These are phyloP conservation scores for Usnea hakonensis DNA, from an alignment of 495 filamentous ascomycete genomes.

Conservation along the genomic window DNA sequence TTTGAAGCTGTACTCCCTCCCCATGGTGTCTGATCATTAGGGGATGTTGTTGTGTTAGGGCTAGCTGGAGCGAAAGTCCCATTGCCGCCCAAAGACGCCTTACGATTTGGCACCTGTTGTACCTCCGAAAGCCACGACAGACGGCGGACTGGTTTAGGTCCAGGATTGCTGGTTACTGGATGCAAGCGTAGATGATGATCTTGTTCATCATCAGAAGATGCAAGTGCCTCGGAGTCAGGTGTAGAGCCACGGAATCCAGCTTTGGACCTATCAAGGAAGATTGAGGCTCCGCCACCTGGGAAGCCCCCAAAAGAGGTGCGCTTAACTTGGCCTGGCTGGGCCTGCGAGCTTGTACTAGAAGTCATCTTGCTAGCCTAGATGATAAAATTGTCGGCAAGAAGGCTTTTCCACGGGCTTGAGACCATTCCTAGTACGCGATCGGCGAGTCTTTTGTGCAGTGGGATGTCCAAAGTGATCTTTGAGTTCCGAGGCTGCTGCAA, in stretches of 20 bases:
- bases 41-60: constrained; percentile 67
- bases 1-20: constrained; percentile 39
- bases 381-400: not conserved
- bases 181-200: constrained; percentile 41
- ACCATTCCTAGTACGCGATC: not conserved
- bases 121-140: constrained; percentile 51
- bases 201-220: constrained; percentile 84
- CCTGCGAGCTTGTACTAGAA: constrained; percentile 16
- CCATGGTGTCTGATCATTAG: constrained; percentile 66
- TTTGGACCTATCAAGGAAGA: constrained; percentile 66
- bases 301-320: constrained; percentile 24
- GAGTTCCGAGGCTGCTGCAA: not conserved
- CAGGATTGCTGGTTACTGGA: constrained; percentile 29
- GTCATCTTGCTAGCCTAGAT: constrained; percentile 12
- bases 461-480: not conserved
- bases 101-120: constrained; percentile 38
- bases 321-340: constrained; percentile 15
- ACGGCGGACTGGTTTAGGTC: constrained; percentile 39
- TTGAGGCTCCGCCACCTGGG: constrained; percentile 42
- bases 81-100: constrained; percentile 39
- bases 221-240: constrained; percentile 86
- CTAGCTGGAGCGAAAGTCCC: constrained; percentile 64
- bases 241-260: constrained; percentile 64
- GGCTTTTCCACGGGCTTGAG: not conserved
- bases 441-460: not conserved